Evolutionary conservation across 1,284 basidiomycete species (phyloP), one percentile per base, ranked within the genome.

Genomic region (Papiliotrema terrestris): DNA sequence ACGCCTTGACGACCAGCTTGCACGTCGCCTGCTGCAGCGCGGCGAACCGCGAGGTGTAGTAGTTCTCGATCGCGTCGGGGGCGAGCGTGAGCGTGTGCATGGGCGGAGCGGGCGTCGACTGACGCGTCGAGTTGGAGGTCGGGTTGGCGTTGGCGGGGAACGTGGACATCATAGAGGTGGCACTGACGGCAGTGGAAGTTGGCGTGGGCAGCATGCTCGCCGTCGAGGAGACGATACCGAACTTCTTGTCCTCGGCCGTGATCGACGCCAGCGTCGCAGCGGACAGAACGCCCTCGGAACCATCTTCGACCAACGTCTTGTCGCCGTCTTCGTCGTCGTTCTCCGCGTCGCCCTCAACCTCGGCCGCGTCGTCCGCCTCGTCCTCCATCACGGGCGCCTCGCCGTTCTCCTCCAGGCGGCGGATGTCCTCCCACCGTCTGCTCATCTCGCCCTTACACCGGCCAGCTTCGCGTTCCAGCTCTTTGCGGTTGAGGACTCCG

Each of bases 1-100:
- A 80, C 22, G 71, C 77, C 65, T 81, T 81, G 58, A 79, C 79
- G 35, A 83, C 74, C 50, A 78, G 75, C 62, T 81, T 82, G 71
- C 79, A 80, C 8, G 78, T 77, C 38, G 71, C 74, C 66, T 81
- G 80, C 59, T 79, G 79, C 15, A 82, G 69, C 20, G 76, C 71
- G 23, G 66, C 61, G 56, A 77, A 76, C 23, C 62, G 68, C 45
- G 66, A 71, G 68, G 50, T 70, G 68, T 62, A 74, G 61, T 75
- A 78, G 45, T 60, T 57, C 5, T 66, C 62, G 49, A 74, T 61
- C 15, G 68, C 63, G 8, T 55, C 45, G 19, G 61, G 61, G 8
- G 67, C 66, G 42, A 75, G 63, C 20, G 61, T 66, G 43, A 73
- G 48, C 36, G 62, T 57, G 55, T 62, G 51, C 54, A 68, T 59